Conservation (phyloP, 192 early-diverging fungal genomes). For the Podila horticola region DNA sequence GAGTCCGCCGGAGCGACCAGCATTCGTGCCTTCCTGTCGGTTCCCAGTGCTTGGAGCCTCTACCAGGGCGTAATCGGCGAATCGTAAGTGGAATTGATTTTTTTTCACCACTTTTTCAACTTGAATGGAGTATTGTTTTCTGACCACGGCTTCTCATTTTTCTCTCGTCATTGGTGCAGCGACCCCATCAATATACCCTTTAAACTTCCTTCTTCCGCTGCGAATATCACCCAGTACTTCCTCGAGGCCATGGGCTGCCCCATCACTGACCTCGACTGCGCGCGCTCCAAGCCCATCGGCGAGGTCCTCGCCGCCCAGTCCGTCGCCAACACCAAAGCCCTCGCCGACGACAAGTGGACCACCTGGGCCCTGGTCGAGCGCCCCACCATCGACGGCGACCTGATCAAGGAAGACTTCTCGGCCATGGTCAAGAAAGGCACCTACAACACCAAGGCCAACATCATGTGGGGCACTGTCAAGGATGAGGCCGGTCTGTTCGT, state of each 20-base stretch:
- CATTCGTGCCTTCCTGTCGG: constrained; percentile 53
- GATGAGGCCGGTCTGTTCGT: constrained; percentile 38
- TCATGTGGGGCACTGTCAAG: constrained; percentile 30
- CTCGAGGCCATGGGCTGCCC: constrained; percentile 12
- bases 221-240: constrained; percentile 16
- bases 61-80: constrained; percentile 47
- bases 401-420: constrained; percentile 44
- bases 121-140: too few relatives aligned
- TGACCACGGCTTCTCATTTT: too few relatives aligned
- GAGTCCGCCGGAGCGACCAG: constrained; percentile 59
- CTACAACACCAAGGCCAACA: constrained; percentile 49
- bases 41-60: constrained; percentile 45
- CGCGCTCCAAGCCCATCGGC: constrained; percentile 8
- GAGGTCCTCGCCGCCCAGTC: constrained; percentile 32
- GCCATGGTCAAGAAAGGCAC: constrained; percentile 35
- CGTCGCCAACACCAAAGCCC: constrained; percentile 11
- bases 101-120: too few relatives aligned
- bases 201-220: constrained; percentile 7
- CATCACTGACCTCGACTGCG: constrained; percentile 11
- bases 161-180: constrained; percentile 13
- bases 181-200: constrained; percentile 35
- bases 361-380: constrained; percentile 15
- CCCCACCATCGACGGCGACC: constrained; percentile 36
- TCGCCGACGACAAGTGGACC: constrained; percentile 24
- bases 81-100: too few relatives aligned